A percentile compares a stretch with the other conserved stretches of the same genome.
Conservation (phyloP, 192 early-diverging fungal genomes). For the Linnemannia elongata region DNA sequence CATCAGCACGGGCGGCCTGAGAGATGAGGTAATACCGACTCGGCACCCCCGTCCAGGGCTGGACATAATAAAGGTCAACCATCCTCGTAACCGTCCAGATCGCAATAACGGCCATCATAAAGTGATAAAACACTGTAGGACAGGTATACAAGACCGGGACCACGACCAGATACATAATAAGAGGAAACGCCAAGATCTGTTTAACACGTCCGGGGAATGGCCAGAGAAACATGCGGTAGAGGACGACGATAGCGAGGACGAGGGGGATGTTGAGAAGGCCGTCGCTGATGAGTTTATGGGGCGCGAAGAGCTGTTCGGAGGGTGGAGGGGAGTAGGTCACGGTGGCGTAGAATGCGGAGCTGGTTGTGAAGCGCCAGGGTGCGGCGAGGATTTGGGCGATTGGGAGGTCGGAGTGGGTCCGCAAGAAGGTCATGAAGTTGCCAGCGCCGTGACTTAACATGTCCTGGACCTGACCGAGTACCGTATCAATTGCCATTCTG, state of each 20-base stretch:
- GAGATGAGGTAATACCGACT: neutral
- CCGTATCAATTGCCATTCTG: neutral
- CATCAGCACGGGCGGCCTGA: neutral
- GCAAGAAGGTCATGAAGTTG: neutral
- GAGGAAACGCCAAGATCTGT: constrained; percentile 24
- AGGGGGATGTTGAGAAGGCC: neutral
- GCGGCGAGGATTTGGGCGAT: neutral
- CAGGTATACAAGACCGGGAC: constrained; percentile 26
- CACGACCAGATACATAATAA: constrained; percentile 8
- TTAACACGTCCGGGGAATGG: constrained; percentile 26
- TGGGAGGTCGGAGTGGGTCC: too few relatives aligned
- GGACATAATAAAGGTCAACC: constrained; percentile 46
- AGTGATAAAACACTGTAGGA: neutral
- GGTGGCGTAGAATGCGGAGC: constrained; percentile 10
- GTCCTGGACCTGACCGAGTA: neutral
- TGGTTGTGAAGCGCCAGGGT: neutral
- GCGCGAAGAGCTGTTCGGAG: neutral
- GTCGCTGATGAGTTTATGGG: constrained; percentile 1
- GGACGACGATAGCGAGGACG: constrained; percentile 4
- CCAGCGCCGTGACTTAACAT: too few relatives aligned
- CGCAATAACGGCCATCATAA: constrained; percentile 14
- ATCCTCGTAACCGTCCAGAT: constrained; percentile 25
- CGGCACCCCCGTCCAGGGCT: constrained; percentile 45
- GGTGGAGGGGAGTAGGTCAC: constrained; percentile 1
- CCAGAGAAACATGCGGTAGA: constrained; percentile 19